Conservation (phyloP, 2,329 filamentous ascomycete species). For the Epichloe festucae region DNA sequence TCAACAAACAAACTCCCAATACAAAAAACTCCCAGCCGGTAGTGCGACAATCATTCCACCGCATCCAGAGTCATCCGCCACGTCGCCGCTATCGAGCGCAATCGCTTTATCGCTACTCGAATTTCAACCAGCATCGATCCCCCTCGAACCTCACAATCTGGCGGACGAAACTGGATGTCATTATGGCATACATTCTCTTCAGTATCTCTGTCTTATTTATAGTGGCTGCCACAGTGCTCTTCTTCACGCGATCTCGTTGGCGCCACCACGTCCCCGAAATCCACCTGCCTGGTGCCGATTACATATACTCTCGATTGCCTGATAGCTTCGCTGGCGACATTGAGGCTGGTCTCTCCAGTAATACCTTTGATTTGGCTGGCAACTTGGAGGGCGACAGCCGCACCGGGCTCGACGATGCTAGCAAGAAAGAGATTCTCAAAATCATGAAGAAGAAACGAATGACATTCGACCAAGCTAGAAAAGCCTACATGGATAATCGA, state of each 20-base stretch:
- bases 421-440: conserved; percentile 68
- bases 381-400: conserved; percentile 77
- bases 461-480: conserved; percentile 80
- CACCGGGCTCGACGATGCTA: conserved; percentile 65
- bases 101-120: neutral
- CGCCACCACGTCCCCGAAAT: conserved; percentile 52
- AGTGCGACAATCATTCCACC: neutral
- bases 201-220: conserved; percentile 60
- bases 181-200: conserved; percentile 75
- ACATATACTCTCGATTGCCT: conserved; percentile 67
- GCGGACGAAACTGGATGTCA: conserved; percentile 5
- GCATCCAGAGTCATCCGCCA: neutral
- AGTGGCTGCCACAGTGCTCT: conserved; percentile 60
- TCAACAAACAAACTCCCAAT: neutral
- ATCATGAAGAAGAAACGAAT: conserved; percentile 84
- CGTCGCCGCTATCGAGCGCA: neutral
- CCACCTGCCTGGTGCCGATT: conserved; percentile 38
- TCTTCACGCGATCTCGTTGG: conserved; percentile 72
- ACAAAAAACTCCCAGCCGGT: neutral
- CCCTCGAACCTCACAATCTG: neutral
- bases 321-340: conserved; percentile 70
- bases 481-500: conserved; percentile 70
- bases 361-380: conserved; percentile 66
- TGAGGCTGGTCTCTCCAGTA: conserved; percentile 73
- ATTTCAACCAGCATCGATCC: neutral